phyloP scores from a whole-genome alignment of 2,329 filamentous ascomycete species.

The Aspergillus fischeri region DNA sequence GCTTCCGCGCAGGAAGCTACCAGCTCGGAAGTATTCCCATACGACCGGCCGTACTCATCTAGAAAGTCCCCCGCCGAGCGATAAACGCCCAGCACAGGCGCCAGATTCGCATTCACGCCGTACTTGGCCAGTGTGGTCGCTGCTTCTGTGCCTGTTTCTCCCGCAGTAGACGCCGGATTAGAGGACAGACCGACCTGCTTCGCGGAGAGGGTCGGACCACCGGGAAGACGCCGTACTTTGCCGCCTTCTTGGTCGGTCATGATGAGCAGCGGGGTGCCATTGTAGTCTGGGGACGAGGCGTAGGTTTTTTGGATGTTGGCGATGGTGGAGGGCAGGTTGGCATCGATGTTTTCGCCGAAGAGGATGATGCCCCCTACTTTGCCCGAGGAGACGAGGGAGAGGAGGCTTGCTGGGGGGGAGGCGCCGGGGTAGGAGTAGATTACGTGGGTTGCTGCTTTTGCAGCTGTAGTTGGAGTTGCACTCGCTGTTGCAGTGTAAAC shows the following conservation, averaged over 20 bases:
- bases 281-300: slow-evolving; percentile 14
- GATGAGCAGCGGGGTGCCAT: slow-evolving; percentile 24
- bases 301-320: slow-evolving; percentile 21
- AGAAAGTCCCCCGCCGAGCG: slow-evolving; percentile 23
- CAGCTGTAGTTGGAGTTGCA: no score
- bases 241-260: slow-evolving; percentile 34
- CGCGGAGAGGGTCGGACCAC: slow-evolving; percentile 21
- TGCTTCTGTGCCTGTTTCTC: slow-evolving; percentile 19
- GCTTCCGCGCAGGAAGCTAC: slow-evolving; percentile 18
- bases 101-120: slow-evolving; percentile 25
- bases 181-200: slow-evolving; percentile 22
- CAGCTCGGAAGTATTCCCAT: slow-evolving; percentile 20
- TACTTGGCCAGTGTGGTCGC: slow-evolving; percentile 12
- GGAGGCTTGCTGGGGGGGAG: slow-evolving; percentile 21
- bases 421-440: slow-evolving; percentile 30
- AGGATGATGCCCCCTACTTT: slow-evolving; percentile 31
- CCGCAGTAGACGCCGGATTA: slow-evolving; percentile 15
- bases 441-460: slow-evolving; percentile 17
- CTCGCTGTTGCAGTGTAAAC: background rate
- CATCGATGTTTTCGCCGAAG: slow-evolving; percentile 27
- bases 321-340: slow-evolving; percentile 19
- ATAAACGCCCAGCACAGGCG: slow-evolving; percentile 28
- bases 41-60: slow-evolving; percentile 24
- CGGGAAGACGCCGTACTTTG: slow-evolving; percentile 22
- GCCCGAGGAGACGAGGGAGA: slow-evolving; percentile 22